A percentile compares a stretch with the other conserved stretches of the same genome.
Evolutionary conservation across 495 filamentous ascomycete genomes (phyloP).

Genomic region (Neurospora sp.): DNA sequence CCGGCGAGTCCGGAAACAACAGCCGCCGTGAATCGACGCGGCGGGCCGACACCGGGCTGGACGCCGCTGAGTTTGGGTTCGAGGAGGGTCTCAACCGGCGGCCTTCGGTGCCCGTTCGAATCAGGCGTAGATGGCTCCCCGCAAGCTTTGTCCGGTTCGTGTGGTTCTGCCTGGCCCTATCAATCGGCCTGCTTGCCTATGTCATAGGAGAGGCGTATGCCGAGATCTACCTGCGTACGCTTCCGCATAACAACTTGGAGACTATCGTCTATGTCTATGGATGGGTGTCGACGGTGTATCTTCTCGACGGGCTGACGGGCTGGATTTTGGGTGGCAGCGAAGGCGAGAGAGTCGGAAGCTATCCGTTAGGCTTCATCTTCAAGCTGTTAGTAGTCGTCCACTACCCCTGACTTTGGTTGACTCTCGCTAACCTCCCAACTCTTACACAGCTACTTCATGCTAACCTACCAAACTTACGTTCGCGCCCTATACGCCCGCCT

Average conservation of each 20-base stretch:
- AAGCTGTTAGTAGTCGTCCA: slow-evolving; percentile 40
- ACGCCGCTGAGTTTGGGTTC: slow-evolving; percentile 14
- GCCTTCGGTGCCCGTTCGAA: slow-evolving; percentile 21
- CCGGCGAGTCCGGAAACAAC: slow-evolving; percentile 37
- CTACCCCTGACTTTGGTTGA: background rate
- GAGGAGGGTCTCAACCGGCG: slow-evolving; percentile 11
- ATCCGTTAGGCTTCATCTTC: slow-evolving; percentile 54
- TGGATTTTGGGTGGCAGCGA: slow-evolving; percentile 52
- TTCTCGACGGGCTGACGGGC: slow-evolving; percentile 48
- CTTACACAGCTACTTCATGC: slow-evolving; percentile 48
- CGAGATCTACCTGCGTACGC: slow-evolving; percentile 52
- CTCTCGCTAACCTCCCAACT: background rate
- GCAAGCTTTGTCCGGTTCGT: slow-evolving; percentile 54
- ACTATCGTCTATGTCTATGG: slow-evolving; percentile 57
- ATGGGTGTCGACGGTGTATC: slow-evolving; percentile 52
- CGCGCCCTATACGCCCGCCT: slow-evolving; percentile 56
- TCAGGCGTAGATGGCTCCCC: slow-evolving; percentile 42
- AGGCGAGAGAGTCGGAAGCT: slow-evolving; percentile 50
- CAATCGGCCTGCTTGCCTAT: slow-evolving; percentile 49
- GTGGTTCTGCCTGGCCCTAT: slow-evolving; percentile 56
- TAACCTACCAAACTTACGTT: slow-evolving; percentile 63
- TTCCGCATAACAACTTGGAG: slow-evolving; percentile 52
- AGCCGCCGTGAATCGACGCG: slow-evolving; percentile 26
- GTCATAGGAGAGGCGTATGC: slow-evolving; percentile 57
- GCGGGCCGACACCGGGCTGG: slow-evolving; percentile 13